Evolutionary conservation across 2,329 filamentous ascomycete species (phyloP), one percentile per base, ranked within the genome.

Genomic region (Alternaria viburni): DNA sequence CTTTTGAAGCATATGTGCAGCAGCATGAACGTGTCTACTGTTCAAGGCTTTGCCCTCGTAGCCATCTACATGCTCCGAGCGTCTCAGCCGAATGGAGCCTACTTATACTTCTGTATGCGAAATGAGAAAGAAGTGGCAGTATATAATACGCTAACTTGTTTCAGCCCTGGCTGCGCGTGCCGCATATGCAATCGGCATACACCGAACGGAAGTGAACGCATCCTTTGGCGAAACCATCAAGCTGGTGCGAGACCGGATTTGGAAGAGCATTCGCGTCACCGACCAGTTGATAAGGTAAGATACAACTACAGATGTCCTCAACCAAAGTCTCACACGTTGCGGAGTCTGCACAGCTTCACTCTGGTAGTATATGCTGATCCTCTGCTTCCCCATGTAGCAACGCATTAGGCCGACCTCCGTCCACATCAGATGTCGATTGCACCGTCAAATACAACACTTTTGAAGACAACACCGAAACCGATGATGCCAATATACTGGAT

Each of bases 221-320:
- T 79, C 84, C 1, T 86, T 85, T 64, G 83, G 83, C 28, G 69
- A 72, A 2, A 71, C 79, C 3, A 81, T 82, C 47, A 77, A 79
- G 54, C 68, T 76, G 26, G 79, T 81, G 6, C 75, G 84, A 59
- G 83, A 86, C 64, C 80, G 83, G 4, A 83, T 86, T 19, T 86
- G 84, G 84, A 86, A 84, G 69, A 86, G 83, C 66, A 74, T 86
- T 6, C 81, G 84, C 3, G 82, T 86, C 56, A 80, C 86, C 54
- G 85, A 86, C 61, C 75, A 86, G 56, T 84, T 85, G 41, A 82
- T 86, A 19, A 62, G 60, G 60, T 55, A 26, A 23, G 32, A 36
- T n/a, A 36, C 32, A 4, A 15, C 13, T 3, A 15, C 32, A 36
- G 13, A 32, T 15, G 11, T 7, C 17, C 4, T 12, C 41, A 21